Evolutionary conservation across 305 asterid genomes (phyloP), one percentile per base, ranked within the genome.

Genomic region (Fraxinus sp.): DNA sequence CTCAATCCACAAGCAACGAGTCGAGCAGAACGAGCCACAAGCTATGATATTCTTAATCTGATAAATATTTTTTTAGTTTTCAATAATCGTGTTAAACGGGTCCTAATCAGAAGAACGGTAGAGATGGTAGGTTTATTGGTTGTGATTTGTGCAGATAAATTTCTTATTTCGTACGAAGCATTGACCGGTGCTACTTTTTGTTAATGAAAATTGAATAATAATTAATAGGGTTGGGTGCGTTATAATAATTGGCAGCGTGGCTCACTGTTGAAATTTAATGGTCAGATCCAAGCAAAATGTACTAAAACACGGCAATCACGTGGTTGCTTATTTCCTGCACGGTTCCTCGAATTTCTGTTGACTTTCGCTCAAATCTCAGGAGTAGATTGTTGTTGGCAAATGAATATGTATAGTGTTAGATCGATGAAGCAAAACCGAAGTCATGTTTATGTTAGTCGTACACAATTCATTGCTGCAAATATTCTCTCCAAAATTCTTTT

Each of bases 281-380:
- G 22, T 52, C 2, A 4, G 88, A 84, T 87, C 83, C 88, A 84
- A 75, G 87, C 80, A 85, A 79, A 80, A 0, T 33, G 66, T 36
- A 82, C 14, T 66, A 79, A 49, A 79, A 81, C 14, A 36, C 18
- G 14, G 71, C 73, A 76, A 81, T 81, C 90, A 89, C 90, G 83
- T 90, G 93, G 88, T 5, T 79, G 89, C 87, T 85, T 57, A 86
- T 87, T 90, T 90, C 91, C 84, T 86, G 88, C 88, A 89, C 83
- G 83, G 84, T 90, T 90, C 90, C 85, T 85, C 87, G 88, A 87
- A 88, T 82, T 74, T 37, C 86, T 86, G 85, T 80, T 73, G 84
- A 84, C 81, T 82, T 82, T 76, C 81, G 72, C 76, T 78, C 2
- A 88, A 81, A 89, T 89, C 90, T 85, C 87, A 87, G 84, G 91